Evolutionary conservation across 805 yeast genomes (phyloP).

Genomic region (Starmera caribaea): DNA sequence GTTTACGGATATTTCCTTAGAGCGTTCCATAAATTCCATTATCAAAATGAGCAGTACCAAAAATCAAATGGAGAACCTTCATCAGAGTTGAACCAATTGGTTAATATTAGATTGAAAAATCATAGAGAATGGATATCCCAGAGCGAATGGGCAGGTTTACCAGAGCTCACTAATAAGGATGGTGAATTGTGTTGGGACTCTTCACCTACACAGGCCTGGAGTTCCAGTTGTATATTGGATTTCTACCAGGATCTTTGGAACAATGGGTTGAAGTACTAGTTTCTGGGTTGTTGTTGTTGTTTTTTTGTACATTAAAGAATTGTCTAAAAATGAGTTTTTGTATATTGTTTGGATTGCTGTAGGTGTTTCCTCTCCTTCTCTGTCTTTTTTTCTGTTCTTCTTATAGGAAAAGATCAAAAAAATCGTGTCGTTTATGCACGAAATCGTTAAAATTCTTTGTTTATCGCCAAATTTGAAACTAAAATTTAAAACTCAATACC

Average conservation of each 20-base stretch:
- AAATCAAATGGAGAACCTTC: slow-evolving; percentile 29
- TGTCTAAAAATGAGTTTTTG: too few relatives aligned
- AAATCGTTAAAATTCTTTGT: too few relatives aligned
- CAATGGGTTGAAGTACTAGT: slow-evolving; percentile 1
- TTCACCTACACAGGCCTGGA: slow-evolving; percentile 97
- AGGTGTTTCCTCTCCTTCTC: too few relatives aligned
- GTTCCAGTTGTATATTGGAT: slow-evolving; percentile 78
- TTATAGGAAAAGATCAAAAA: too few relatives aligned
- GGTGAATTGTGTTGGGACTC: slow-evolving; percentile 80
- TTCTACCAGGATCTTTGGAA: slow-evolving; percentile 57
- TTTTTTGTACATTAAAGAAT: too few relatives aligned
- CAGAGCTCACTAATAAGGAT: slow-evolving; percentile 85
- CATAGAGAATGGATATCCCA: slow-evolving; percentile 62
- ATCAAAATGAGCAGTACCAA: slow-evolving; percentile 27
- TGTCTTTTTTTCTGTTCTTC: too few relatives aligned
- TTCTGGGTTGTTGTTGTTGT: too few relatives aligned
- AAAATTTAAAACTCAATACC: too few relatives aligned
- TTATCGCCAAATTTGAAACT: too few relatives aligned
- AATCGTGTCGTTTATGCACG: too few relatives aligned
- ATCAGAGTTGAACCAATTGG: slow-evolving; percentile 42
- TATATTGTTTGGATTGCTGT: too few relatives aligned
- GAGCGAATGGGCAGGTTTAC: slow-evolving; percentile 90
- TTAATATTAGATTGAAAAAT: slow-evolving; percentile 50
- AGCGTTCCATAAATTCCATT: slow-evolving; percentile 54
- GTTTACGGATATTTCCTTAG: slow-evolving; percentile 78